phyloP scores from a whole-genome alignment of 2,329 filamentous ascomycete genomes.

The Golovinomyces cichoracearum region DNA sequence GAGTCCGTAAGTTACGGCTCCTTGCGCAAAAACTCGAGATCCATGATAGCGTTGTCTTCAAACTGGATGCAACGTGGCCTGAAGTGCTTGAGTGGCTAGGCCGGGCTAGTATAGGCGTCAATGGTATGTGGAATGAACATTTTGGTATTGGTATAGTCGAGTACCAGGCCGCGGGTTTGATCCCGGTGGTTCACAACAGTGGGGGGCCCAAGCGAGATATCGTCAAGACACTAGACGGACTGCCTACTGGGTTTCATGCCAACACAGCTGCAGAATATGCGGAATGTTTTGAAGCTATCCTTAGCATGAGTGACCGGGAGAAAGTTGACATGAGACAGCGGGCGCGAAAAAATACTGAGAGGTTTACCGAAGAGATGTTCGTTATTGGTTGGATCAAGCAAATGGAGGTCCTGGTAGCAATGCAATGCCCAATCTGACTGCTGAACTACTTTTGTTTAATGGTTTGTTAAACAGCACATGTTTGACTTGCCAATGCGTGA shows the following conservation, averaged over 20 bases:
- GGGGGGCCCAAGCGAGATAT: constrained; percentile 88
- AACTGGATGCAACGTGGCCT: constrained; percentile 73
- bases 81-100: constrained; percentile 59
- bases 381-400: constrained; percentile 50
- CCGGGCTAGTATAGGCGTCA: constrained; percentile 61
- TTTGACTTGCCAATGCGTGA: no score
- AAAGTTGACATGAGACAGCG: constrained; percentile 48
- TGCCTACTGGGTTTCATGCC: constrained; percentile 70
- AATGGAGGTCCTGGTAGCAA: constrained; percentile 40
- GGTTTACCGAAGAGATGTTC: constrained; percentile 79
- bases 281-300: constrained; percentile 48
- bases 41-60: constrained; percentile 62
- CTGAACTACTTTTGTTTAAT: no score
- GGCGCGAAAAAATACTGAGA: constrained; percentile 49
- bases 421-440: no score
- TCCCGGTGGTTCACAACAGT: constrained; percentile 77
- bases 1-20: constrained; percentile 69
- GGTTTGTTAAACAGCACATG: no score
- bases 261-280: constrained; percentile 58
- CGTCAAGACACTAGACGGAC: constrained; percentile 52
- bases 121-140: constrained; percentile 99
- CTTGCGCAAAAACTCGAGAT: constrained; percentile 68
- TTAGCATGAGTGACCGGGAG: constrained; percentile 36
- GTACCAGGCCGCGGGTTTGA: constrained; percentile 83
- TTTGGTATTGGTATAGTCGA: constrained; percentile 97